Conservation (phyloP, 2,329 filamentous ascomycete genomes). For the Aspergillus sp. region DNA sequence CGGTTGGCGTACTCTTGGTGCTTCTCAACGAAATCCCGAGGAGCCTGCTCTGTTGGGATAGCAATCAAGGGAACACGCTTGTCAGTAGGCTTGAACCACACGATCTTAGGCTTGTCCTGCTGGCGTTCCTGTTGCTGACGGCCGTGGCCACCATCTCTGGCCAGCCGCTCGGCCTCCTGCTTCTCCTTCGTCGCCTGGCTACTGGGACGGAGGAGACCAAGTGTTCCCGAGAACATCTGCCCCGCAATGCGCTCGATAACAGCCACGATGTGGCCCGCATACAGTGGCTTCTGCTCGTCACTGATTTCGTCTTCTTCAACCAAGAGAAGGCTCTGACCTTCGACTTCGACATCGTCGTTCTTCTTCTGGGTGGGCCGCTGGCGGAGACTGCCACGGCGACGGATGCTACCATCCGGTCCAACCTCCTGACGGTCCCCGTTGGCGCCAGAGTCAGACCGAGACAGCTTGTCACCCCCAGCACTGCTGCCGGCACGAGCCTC, state of each 20-base stretch:
- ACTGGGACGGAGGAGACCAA: slow-evolving; percentile 90
- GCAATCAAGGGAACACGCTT: slow-evolving; percentile 98
- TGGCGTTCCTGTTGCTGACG: slow-evolving; percentile 76
- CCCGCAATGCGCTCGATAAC: slow-evolving; percentile 96
- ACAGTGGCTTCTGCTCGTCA: slow-evolving; percentile 95
- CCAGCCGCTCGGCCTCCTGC: slow-evolving; percentile 93
- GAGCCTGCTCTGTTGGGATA: slow-evolving; percentile 96
- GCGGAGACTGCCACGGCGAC: slow-evolving; percentile 88
- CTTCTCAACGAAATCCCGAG: slow-evolving; percentile 96
- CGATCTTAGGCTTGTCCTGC: slow-evolving; percentile 98
- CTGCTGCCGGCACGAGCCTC: slow-evolving; percentile 80
- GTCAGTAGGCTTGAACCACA: slow-evolving; percentile 99
- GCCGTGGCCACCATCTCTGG: slow-evolving; percentile 77
- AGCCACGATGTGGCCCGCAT: slow-evolving; percentile 94
- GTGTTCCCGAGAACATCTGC: slow-evolving; percentile 97
- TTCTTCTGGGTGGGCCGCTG: slow-evolving; percentile 99
- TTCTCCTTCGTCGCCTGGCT: slow-evolving; percentile 99
- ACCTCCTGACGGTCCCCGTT: slow-evolving; percentile 64
- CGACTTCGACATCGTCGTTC: slow-evolving; percentile 98
- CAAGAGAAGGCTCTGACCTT: slow-evolving; percentile 92
- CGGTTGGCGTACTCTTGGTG: slow-evolving; percentile 96
- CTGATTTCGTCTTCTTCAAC: slow-evolving; percentile 99
- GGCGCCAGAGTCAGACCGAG: slow-evolving; percentile 58
- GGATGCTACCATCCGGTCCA: slow-evolving; percentile 77
- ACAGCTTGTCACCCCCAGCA: slow-evolving; percentile 66